Evolutionary conservation across 208 protist genomes (phyloP).

Genomic region (Vickermania spadyakhi): DNA sequence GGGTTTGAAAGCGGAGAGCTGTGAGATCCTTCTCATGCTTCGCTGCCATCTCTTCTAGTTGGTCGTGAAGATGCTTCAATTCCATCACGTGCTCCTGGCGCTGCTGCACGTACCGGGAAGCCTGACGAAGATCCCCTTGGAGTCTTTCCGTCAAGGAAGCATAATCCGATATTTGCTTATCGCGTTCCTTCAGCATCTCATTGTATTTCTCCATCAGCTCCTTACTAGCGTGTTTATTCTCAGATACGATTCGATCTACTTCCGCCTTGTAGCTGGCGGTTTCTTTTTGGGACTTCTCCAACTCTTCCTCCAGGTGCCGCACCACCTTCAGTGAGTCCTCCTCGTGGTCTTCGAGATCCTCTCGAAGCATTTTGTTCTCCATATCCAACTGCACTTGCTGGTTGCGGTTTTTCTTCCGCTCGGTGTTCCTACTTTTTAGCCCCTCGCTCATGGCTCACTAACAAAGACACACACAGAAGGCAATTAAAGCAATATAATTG

Average conservation of each 20-base stretch:
- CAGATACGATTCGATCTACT: conserved; percentile 24
- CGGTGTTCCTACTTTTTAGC: too few relatives aligned
- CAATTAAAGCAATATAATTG: too few relatives aligned
- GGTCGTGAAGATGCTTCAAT: conserved; percentile 51
- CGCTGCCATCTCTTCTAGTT: conserved; percentile 38
- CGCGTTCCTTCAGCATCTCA: conserved; percentile 41
- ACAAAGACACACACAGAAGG: too few relatives aligned
- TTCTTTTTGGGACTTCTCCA: conserved; percentile 24
- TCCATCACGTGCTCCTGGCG: conserved; percentile 53
- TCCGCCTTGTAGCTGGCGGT: conserved; percentile 20
- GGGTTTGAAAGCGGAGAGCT: conserved; percentile 62
- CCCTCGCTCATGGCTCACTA: too few relatives aligned
- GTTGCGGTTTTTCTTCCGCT: conserved; percentile 32
- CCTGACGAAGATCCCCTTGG: conserved; percentile 50
- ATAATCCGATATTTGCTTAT: conserved; percentile 47
- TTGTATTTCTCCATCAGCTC: conserved; percentile 33
- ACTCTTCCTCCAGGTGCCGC: conserved; percentile 24
- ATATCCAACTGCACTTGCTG: conserved; percentile 22
- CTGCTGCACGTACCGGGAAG: conserved; percentile 42
- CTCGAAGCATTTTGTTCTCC: conserved; percentile 41
- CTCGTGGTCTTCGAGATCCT: conserved; percentile 36
- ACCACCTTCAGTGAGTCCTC: conserved; percentile 48
- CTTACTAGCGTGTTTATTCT: conserved; percentile 6
- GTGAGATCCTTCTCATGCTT: conserved; percentile 55
- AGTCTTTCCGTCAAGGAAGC: conserved; percentile 30